These are phyloP conservation scores for Cudoniella acicularis DNA, from an alignment of 495 filamentous ascomycete species.

Conservation along the genomic window DNA sequence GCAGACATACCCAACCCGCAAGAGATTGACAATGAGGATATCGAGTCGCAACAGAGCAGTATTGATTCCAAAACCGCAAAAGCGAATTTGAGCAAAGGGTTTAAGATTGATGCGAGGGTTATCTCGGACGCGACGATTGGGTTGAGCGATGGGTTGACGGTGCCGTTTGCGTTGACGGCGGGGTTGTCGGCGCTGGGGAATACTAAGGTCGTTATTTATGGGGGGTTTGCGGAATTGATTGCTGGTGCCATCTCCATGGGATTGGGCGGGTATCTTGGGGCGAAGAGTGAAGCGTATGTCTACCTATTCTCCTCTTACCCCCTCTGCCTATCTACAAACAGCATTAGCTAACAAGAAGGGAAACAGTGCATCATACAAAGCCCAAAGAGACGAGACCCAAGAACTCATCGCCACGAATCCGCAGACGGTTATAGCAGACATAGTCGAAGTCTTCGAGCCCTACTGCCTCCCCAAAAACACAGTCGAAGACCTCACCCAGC, in stretches of 20 bases:
- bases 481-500: constrained; percentile 40
- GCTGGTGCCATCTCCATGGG: constrained; percentile 69
- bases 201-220: constrained; percentile 63
- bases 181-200: constrained; percentile 59
- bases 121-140: constrained; percentile 61
- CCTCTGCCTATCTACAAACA: neutral
- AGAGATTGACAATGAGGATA: constrained; percentile 7
- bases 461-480: constrained; percentile 49
- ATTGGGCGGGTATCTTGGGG: constrained; percentile 65
- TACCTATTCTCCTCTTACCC: neutral
- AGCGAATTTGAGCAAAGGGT: constrained; percentile 17
- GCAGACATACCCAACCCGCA: neutral
- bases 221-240: constrained; percentile 64
- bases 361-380: constrained; percentile 23
- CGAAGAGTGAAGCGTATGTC: constrained; percentile 63
- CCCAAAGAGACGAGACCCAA: constrained; percentile 21
- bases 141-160: constrained; percentile 61
- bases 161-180: constrained; percentile 63
- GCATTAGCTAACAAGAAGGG: constrained; percentile 3
- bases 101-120: constrained; percentile 40
- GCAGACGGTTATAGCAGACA: constrained; percentile 18
- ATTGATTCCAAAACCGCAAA: constrained; percentile 19
- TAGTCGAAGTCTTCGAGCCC: constrained; percentile 50
- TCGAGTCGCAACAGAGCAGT: constrained; percentile 21
- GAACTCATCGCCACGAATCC: constrained; percentile 21